Percentiles rank a stretch among this genome's conserved stretches.
Evolutionary conservation across 306 rosid genomes (phyloP).

Genomic region (Sindora glabra): DNA sequence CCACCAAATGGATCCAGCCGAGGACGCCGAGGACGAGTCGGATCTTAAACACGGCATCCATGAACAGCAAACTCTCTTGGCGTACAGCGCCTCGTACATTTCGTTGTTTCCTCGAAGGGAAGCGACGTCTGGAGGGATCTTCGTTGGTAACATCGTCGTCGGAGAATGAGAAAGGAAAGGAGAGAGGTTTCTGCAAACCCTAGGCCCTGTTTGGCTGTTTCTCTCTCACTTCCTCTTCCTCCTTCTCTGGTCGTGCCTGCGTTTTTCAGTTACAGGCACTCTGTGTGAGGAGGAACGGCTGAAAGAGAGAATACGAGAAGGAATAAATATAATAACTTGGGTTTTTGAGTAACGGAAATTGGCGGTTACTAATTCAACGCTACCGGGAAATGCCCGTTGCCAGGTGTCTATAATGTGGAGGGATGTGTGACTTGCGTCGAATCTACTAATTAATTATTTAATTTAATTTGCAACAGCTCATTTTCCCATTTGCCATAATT

Average conservation of each 20-base stretch:
- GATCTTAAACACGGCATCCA: slow-evolving; percentile 31
- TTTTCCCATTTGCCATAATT: too few species aligned
- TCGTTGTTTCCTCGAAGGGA: slow-evolving; percentile 1
- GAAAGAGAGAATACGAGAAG: too few species aligned
- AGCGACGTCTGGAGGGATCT: neutral
- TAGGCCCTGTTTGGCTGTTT: neutral
- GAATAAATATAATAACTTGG: neutral
- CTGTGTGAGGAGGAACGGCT: neutral
- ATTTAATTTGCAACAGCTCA: too few species aligned
- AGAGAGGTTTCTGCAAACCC: neutral
- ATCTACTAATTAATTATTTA: too few species aligned
- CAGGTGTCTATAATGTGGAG: neutral
- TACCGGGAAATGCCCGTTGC: slow-evolving; percentile 7
- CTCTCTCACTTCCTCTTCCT: neutral
- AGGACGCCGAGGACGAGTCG: neutral
- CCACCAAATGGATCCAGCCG: slow-evolving; percentile 22
- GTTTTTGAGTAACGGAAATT: neutral
- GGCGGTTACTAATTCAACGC: neutral
- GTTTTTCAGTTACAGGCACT: neutral
- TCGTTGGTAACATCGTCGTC: neutral
- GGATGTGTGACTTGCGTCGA: too few species aligned
- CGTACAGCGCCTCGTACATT: neutral
- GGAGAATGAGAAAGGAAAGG: neutral
- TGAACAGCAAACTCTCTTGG: slow-evolving; percentile 35
- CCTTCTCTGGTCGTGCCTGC: neutral